Conservation (phyloP, 257 asterid genomes). For the Solanum medicagineum region DNA sequence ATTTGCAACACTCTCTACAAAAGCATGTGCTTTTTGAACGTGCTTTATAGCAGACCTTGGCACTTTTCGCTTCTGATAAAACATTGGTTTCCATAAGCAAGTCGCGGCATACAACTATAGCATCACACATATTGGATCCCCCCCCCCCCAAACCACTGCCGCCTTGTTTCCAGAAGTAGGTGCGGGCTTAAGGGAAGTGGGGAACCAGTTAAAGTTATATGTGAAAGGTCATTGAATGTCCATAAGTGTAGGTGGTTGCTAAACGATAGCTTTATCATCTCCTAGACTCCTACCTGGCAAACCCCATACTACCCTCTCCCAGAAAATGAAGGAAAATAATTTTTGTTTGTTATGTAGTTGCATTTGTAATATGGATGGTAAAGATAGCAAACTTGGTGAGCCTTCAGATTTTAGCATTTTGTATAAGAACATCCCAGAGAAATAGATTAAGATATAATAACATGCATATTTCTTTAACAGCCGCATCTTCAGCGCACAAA, state of each 20-base stretch:
- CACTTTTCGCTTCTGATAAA: not conserved
- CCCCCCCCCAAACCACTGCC: not conserved
- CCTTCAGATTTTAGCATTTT: not conserved
- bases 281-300: not conserved
- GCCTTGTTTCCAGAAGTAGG: not conserved
- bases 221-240: not conserved
- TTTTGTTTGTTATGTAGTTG: not conserved
- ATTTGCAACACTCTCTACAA: not conserved
- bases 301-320: not conserved
- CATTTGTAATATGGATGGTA: too few species aligned
- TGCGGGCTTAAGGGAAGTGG: not conserved
- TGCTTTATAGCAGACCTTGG: not conserved
- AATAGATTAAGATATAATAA: not conserved
- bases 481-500: conserved; percentile 95
- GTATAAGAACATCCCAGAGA: not conserved
- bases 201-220: not conserved
- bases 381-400: not conserved
- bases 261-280: not conserved
- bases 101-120: not conserved
- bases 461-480: conserved; percentile 29
- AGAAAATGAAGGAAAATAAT: not conserved
- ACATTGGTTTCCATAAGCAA: not conserved
- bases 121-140: not conserved
- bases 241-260: not conserved
- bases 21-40: not conserved